Conservation (phyloP, 208 protist species). For the Naegleria gruberi region DNA sequence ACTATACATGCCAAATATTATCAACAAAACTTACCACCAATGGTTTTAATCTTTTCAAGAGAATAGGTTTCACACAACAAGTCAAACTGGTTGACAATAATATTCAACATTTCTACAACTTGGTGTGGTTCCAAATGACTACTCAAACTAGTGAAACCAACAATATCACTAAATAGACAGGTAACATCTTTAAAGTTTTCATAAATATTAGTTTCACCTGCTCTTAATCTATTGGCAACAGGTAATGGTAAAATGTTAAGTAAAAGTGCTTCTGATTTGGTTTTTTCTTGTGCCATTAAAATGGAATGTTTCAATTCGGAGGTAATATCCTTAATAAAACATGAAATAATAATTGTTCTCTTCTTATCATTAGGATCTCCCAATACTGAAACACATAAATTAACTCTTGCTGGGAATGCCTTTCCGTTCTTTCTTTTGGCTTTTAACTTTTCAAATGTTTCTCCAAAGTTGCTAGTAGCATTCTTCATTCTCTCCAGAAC, state of each 20-base stretch:
- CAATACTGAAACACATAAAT: background rate
- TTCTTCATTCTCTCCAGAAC: background rate
- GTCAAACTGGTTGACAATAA: conserved; percentile 19
- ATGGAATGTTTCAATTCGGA: background rate
- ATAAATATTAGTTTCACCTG: background rate
- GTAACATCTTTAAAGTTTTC: background rate
- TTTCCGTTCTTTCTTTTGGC: background rate
- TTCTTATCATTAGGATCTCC: background rate
- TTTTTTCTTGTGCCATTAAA: background rate
- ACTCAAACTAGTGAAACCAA: conserved; percentile 3
- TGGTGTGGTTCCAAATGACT: background rate
- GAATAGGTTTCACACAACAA: no score
- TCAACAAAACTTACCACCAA: conserved; percentile 11
- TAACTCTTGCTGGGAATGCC: background rate
- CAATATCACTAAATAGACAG: conserved; percentile 10
- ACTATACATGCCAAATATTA: background rate
- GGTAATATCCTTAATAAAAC: background rate
- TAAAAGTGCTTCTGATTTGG: background rate
- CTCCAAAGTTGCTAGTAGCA: background rate
- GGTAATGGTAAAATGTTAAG: background rate
- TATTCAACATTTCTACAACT: background rate
- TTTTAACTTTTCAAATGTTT: background rate
- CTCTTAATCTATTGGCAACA: background rate
- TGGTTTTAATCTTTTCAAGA: conserved; percentile 31
- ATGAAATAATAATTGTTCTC: background rate